phyloP scores from a whole-genome alignment of 164 flowering plant genomes.

The Annona squamosa region DNA sequence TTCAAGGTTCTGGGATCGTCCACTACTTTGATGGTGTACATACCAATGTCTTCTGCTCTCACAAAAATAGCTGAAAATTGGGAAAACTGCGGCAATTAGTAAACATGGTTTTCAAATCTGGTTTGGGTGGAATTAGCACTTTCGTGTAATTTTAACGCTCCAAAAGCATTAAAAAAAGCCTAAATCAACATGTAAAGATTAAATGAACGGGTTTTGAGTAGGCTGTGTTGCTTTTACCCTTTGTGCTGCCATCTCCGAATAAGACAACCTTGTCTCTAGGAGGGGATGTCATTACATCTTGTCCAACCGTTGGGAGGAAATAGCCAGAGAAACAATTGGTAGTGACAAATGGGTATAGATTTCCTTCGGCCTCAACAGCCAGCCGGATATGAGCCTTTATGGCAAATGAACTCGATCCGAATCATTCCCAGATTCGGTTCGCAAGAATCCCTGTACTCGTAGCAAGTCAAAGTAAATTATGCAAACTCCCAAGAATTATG shows the following conservation, averaged over 20 bases:
- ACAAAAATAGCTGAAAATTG: conserved; percentile 36
- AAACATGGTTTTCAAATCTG: no score
- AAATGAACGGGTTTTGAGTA: no score
- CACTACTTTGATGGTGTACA: conserved; percentile 54
- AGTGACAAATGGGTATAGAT: conserved; percentile 46
- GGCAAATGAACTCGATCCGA: conserved; percentile 39
- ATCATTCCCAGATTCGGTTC: conserved; percentile 60
- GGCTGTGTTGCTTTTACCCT: conserved; percentile 21
- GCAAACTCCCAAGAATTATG: no score
- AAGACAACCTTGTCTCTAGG: conserved; percentile 51
- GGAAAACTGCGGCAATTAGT: background rate
- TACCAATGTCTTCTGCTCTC: conserved; percentile 53
- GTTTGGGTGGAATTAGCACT: no score
- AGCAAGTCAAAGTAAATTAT: background rate
- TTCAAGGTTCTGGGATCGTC: conserved; percentile 71
- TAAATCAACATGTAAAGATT: no score
- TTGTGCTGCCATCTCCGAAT: conserved; percentile 50
- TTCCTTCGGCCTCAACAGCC: conserved; percentile 44
- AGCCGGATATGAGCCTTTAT: conserved; percentile 37
- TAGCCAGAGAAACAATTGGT: conserved; percentile 42
- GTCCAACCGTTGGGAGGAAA: conserved; percentile 38
- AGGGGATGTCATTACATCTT: conserved; percentile 39
- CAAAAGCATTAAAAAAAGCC: no score
- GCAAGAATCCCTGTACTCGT: conserved; percentile 44
- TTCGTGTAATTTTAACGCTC: no score